phyloP scores from a whole-genome alignment of 163 green algal genomes.

The Coccomyxa subellipsoidea region DNA sequence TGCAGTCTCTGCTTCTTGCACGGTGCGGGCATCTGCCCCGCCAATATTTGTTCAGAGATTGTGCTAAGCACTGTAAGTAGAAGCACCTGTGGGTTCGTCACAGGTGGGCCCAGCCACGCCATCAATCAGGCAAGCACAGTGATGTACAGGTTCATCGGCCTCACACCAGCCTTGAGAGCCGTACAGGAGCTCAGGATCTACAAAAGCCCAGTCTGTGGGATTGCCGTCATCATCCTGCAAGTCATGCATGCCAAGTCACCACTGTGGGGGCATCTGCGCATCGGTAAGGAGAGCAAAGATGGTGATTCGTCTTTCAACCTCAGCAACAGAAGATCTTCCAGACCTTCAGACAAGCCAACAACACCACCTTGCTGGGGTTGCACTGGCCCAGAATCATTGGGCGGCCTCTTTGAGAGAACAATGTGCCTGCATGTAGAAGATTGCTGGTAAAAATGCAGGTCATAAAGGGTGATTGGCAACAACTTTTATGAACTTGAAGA shows the following conservation, averaged over 20 bases:
- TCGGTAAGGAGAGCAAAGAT: too few species aligned
- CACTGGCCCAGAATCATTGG: not conserved
- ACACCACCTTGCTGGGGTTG: not conserved
- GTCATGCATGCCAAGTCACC: too few species aligned
- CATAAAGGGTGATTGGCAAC: too few species aligned
- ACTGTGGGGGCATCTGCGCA: too few species aligned
- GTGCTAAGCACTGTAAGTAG: not conserved
- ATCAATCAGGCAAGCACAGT: conserved; percentile 42
- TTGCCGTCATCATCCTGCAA: not conserved
- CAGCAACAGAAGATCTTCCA: too few species aligned
- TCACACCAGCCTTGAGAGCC: not conserved
- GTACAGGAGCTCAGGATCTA: not conserved
- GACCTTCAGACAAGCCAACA: not conserved
- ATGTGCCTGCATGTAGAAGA: not conserved
- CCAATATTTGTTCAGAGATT: too few species aligned
- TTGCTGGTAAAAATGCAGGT: not conserved
- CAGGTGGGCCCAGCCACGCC: conserved; percentile 21
- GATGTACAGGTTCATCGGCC: not conserved
- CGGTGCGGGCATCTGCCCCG: too few species aligned
- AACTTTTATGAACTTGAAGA: too few species aligned
- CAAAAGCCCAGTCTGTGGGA: not conserved
- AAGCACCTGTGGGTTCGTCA: not conserved
- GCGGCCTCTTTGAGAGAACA: not conserved
- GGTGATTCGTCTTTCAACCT: too few species aligned
- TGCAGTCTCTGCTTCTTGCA: too few species aligned